A percentile compares a stretch with the other conserved stretches of the same genome.
Evolutionary conservation across 129 eudicot genomes (phyloP).

Genomic region (Logfia minima): DNA sequence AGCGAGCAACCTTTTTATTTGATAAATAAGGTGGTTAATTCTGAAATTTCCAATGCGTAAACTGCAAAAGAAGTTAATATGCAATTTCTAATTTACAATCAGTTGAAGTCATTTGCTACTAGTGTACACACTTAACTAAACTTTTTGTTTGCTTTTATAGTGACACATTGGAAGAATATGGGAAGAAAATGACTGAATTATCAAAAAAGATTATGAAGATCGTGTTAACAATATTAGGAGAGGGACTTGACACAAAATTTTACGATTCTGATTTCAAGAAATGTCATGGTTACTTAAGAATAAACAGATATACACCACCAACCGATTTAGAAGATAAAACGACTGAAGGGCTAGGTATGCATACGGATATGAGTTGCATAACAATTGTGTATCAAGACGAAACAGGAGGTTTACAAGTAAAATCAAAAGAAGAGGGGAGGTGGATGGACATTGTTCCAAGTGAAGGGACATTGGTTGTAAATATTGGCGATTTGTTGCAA

Average conservation of each 20-base stretch:
- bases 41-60: too few species aligned
- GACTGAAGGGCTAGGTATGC: slow-evolving; percentile 77
- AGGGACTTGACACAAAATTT: slow-evolving; percentile 44
- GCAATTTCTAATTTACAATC: too few species aligned
- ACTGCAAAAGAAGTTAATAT: too few species aligned
- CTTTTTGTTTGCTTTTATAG: slow-evolving; percentile 34
- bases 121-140: too few species aligned
- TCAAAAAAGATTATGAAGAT: slow-evolving; percentile 48
- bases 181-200: slow-evolving; percentile 59
- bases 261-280: slow-evolving; percentile 60
- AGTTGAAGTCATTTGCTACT: too few species aligned
- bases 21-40: too few species aligned
- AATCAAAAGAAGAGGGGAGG: slow-evolving; percentile 56
- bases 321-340: slow-evolving; percentile 37
- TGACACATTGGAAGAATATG: slow-evolving; percentile 65
- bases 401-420: slow-evolving; percentile 71
- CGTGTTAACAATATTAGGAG: slow-evolving; percentile 51
- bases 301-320: slow-evolving; percentile 63
- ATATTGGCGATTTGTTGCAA: slow-evolving; percentile 72
- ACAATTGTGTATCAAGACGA: slow-evolving; percentile 77
- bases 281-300: slow-evolving; percentile 71
- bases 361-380: slow-evolving; percentile 81
- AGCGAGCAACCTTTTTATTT: background rate
- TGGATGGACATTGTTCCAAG: slow-evolving; percentile 69
- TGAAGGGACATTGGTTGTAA: slow-evolving; percentile 70